These are phyloP conservation scores for Capsicum baccatum DNA, from an alignment of 257 asterid species.

Conservation along the genomic window DNA sequence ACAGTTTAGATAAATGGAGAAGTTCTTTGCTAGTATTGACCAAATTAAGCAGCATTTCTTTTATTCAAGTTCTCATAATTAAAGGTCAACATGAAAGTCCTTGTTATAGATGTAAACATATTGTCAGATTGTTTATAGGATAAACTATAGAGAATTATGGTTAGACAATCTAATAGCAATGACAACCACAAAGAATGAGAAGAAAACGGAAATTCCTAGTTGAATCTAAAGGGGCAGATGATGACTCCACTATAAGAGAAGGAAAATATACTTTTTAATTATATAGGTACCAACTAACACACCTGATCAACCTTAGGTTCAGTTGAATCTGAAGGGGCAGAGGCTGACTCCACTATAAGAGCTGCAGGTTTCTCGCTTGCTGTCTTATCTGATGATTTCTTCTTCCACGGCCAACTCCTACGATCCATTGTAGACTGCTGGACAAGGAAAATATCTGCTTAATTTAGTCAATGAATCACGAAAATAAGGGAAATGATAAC, in stretches of 20 bases:
- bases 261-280: too few relatives aligned
- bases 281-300: too few relatives aligned
- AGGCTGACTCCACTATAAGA: slow-evolving; percentile 49
- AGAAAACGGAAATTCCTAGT: too few relatives aligned
- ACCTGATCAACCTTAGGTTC: too few relatives aligned
- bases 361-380: slow-evolving; percentile 51
- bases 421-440: slow-evolving; percentile 67
- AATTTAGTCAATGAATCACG: background rate
- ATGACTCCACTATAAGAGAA: too few relatives aligned
- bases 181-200: too few relatives aligned
- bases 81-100: background rate
- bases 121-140: background rate
- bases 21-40: background rate
- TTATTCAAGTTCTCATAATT: background rate
- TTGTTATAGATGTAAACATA: background rate
- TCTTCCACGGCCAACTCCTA: slow-evolving; percentile 99
- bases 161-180: background rate
- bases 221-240: too few relatives aligned
- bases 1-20: background rate
- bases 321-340: slow-evolving; percentile 50
- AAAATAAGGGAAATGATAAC: background rate
- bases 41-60: background rate
- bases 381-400: slow-evolving; percentile 85
- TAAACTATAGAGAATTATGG: background rate
- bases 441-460: background rate